Percentiles rank a stretch among this genome's conserved stretches.
Conservation (phyloP, 129 eudicot genomes). For the Artemisia argyi region DNA sequence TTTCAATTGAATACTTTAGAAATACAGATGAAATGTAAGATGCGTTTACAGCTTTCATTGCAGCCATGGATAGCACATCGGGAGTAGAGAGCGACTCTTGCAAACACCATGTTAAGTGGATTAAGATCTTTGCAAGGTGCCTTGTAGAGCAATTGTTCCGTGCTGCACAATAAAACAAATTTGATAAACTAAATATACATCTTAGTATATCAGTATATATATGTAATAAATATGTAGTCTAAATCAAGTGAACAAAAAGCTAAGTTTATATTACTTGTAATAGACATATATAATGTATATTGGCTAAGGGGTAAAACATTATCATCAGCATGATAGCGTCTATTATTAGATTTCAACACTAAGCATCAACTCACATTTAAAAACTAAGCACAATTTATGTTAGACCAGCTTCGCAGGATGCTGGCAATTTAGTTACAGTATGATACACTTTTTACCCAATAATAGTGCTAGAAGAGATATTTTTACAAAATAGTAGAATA, state of each 20-base stretch:
- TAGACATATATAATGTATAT: no score
- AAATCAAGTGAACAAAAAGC: conserved; percentile 7
- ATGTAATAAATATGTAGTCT: no score
- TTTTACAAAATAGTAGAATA: neutral
- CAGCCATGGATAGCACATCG: conserved; percentile 45
- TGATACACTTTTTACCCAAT: neutral
- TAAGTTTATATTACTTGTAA: neutral
- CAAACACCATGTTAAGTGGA: conserved; percentile 85
- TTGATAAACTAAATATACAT: neutral
- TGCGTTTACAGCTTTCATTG: conserved; percentile 77
- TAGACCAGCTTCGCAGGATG: neutral
- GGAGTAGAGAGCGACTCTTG: conserved; percentile 66
- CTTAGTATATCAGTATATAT: neutral
- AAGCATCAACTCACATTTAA: no score
- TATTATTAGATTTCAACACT: neutral
- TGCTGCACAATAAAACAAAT: conserved; percentile 46
- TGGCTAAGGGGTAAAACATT: neutral
- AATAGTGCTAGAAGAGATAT: neutral
- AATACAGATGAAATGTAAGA: conserved; percentile 78
- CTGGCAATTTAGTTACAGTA: neutral
- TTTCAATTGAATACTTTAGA: conserved; percentile 73
- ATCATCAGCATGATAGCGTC: neutral
- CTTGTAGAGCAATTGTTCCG: conserved; percentile 75
- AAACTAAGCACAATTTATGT: neutral
- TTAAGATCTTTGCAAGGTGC: conserved; percentile 82